Conservation (phyloP, 2,329 filamentous ascomycete genomes). For the Paraphoma chrysanthemicola region DNA sequence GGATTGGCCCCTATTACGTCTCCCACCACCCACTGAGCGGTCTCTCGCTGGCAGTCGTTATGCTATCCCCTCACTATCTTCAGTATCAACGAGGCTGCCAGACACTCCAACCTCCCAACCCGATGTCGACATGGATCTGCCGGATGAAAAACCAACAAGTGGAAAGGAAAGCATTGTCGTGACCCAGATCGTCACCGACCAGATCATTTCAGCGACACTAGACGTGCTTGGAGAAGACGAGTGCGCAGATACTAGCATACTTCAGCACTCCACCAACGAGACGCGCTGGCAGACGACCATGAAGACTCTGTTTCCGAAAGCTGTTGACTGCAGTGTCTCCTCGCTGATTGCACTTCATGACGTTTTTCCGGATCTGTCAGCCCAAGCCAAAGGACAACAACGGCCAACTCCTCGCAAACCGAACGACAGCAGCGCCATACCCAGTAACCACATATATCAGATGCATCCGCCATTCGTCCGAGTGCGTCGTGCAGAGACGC, state of each 20-base stretch:
- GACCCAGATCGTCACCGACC: conserved; percentile 75
- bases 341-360: conserved; percentile 51
- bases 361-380: conserved; percentile 50
- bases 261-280: conserved; percentile 7
- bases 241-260: neutral
- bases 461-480: conserved; percentile 75
- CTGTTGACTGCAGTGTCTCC: conserved; percentile 40
- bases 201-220: conserved; percentile 64
- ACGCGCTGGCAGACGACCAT: conserved; percentile 31
- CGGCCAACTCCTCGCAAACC: conserved; percentile 38
- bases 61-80: conserved; percentile 36
- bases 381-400: conserved; percentile 44
- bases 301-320: conserved; percentile 39
- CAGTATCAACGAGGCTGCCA: conserved; percentile 31
- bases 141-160: conserved; percentile 38
- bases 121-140: conserved; percentile 29
- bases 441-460: conserved; percentile 39
- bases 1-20: conserved; percentile 47
- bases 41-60: conserved; percentile 27
- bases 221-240: conserved; percentile 38
- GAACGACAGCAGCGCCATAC: conserved; percentile 35
- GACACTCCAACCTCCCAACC: conserved; percentile 44
- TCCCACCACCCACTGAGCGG: conserved; percentile 35
- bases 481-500: conserved; percentile 72
- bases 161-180: conserved; percentile 71